These are phyloP conservation scores for Podaxis carcinomalis DNA, from an alignment of 768 basidiomycete genomes.

Conservation along the genomic window DNA sequence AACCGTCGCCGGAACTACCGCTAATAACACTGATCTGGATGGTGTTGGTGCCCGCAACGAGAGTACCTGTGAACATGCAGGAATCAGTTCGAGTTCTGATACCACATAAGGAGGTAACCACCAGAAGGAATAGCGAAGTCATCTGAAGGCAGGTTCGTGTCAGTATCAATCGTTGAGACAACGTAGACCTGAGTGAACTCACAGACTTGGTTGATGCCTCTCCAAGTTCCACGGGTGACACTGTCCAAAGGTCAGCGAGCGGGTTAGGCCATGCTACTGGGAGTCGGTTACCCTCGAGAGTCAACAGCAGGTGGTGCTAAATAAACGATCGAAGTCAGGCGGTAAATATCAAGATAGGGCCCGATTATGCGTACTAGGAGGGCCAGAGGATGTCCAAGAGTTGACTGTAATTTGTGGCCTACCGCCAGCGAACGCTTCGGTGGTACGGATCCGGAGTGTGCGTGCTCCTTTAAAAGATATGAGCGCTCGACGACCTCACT, in stretches of 20 bases:
- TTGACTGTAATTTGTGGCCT: slow-evolving; percentile 42
- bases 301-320: slow-evolving; percentile 34
- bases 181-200: slow-evolving; percentile 14
- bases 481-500: neutral
- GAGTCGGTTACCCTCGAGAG: slow-evolving; percentile 35
- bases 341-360: neutral
- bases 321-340: neutral
- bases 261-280: neutral
- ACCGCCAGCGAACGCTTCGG: slow-evolving; percentile 42
- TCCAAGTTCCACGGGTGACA: slow-evolving; percentile 49
- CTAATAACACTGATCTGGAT: slow-evolving; percentile 39
- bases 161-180: neutral
- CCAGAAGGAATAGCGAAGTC: slow-evolving; percentile 40
- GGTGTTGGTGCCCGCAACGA: slow-evolving; percentile 38
- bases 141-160: slow-evolving; percentile 17
- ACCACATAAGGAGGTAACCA: slow-evolving; percentile 7
- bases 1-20: slow-evolving; percentile 38
- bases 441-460: slow-evolving; percentile 42
- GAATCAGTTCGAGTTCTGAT: neutral
- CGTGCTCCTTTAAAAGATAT: slow-evolving; percentile 30
- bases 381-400: slow-evolving; percentile 36
- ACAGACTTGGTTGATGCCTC: slow-evolving; percentile 42
- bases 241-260: slow-evolving; percentile 16
- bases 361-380: slow-evolving; percentile 24
- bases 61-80: slow-evolving; percentile 17